Conservation (phyloP, 1,284 basidiomycete species). For the Trametes polyzona region DNA sequence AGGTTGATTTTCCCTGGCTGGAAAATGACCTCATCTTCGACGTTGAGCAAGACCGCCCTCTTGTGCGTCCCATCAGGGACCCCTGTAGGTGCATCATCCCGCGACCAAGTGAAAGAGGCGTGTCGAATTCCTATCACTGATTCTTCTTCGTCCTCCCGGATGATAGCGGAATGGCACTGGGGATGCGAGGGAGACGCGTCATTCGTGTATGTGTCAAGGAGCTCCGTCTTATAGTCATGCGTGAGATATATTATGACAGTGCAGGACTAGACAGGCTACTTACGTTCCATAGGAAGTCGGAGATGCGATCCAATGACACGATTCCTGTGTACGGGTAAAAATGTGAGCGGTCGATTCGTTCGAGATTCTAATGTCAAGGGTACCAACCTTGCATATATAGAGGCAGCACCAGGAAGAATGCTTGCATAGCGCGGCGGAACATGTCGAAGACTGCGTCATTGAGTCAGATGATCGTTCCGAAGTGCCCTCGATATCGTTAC, state of each 20-base stretch:
- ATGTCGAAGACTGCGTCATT: conserved; percentile 39
- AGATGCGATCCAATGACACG: conserved; percentile 51
- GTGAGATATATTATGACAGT: too few species aligned
- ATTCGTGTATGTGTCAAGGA: conserved; percentile 46
- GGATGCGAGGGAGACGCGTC: too few species aligned
- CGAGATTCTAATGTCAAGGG: not conserved
- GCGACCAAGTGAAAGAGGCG: conserved; percentile 48
- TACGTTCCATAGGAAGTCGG: conserved; percentile 50
- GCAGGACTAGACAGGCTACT: too few species aligned
- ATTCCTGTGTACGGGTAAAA: conserved; percentile 29
- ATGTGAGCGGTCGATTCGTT: not conserved
- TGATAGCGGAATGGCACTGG: not conserved
- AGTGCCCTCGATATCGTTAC: too few species aligned
- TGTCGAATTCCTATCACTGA: conserved; percentile 44
- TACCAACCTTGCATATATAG: not conserved
- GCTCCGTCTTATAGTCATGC: conserved; percentile 48
- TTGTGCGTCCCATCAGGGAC: conserved; percentile 31
- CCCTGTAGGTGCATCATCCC: conserved; percentile 25
- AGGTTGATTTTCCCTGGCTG: conserved; percentile 62
- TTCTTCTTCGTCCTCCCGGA: conserved; percentile 24
- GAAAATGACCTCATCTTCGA: conserved; percentile 61
- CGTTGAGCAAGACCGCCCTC: conserved; percentile 49
- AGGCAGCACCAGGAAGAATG: conserved; percentile 35
- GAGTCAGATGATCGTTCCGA: not conserved
- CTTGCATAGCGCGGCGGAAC: conserved; percentile 38